phyloP scores from a whole-genome alignment of 2,329 filamentous ascomycete genomes.

The Penicillium sp. region DNA sequence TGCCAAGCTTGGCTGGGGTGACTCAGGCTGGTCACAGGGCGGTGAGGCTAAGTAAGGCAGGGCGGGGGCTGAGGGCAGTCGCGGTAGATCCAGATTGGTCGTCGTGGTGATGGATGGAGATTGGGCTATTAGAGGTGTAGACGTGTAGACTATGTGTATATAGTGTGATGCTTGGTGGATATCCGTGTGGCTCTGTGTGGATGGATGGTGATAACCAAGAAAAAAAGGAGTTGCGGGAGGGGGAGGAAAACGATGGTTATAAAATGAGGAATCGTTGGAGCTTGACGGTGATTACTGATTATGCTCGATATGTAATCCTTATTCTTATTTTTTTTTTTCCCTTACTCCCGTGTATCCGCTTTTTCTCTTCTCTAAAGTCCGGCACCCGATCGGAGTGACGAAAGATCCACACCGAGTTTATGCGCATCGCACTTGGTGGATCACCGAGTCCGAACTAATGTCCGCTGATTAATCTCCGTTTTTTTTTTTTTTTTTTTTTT shows the following conservation, averaged over 20 bases:
- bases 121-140: not conserved
- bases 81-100: not conserved
- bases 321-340: slow-evolving; percentile 17
- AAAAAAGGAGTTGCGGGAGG: not conserved
- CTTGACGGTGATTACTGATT: not conserved
- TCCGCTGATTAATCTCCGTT: slow-evolving; percentile 14
- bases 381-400: slow-evolving; percentile 22
- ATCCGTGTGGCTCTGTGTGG: not conserved
- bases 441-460: slow-evolving; percentile 19
- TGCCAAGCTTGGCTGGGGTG: slow-evolving; percentile 35
- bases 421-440: slow-evolving; percentile 14
- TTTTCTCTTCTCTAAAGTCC: slow-evolving; percentile 14
- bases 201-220: not conserved
- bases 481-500: not conserved
- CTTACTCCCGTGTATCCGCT: slow-evolving; percentile 20
- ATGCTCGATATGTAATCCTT: slow-evolving; percentile 1
- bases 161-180: not conserved
- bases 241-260: slow-evolving; percentile 4
- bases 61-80: slow-evolving; percentile 2
- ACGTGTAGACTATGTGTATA: not conserved
- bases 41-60: slow-evolving; percentile 30
- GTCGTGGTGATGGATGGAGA: not conserved
- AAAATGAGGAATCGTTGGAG: slow-evolving; percentile 9
- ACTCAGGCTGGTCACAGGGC: slow-evolving; percentile 40
- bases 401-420: slow-evolving; percentile 20